Conservation (phyloP, 352 stramenopile genomes). For the Phytophthora syringae region DNA sequence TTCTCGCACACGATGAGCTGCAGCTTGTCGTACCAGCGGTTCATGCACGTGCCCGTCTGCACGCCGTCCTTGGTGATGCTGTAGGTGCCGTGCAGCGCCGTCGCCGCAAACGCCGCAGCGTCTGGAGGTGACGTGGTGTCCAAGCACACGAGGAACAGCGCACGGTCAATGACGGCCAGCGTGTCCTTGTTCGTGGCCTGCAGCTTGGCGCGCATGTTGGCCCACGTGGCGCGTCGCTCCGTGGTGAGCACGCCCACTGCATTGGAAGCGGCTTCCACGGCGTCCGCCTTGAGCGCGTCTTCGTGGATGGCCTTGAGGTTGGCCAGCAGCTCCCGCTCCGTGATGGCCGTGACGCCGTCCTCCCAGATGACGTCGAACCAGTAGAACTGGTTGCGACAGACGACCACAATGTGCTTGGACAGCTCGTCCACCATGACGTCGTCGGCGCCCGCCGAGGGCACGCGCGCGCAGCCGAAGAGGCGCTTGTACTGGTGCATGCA, state of each 20-base stretch:
- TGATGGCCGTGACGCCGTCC: constrained; percentile 86
- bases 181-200: constrained; percentile 82
- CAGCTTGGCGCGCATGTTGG: constrained; percentile 83
- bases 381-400: constrained; percentile 95
- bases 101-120: constrained; percentile 74
- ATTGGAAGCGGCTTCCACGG: constrained; percentile 62
- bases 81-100: constrained; percentile 94
- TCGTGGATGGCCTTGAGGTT: constrained; percentile 92
- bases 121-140: constrained; percentile 91
- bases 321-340: constrained; percentile 90
- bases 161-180: constrained; percentile 89
- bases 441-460: constrained; percentile 77
- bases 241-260: constrained; percentile 94
- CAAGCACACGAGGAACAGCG: constrained; percentile 95
- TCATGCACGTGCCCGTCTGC: constrained; percentile 94
- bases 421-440: constrained; percentile 84
- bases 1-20: constrained; percentile 96
- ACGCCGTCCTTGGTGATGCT: constrained; percentile 73
- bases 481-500: constrained; percentile 97
- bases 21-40: constrained; percentile 98
- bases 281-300: constrained; percentile 72
- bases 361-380: constrained; percentile 94
- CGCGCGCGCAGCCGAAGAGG: constrained; percentile 90
- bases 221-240: constrained; percentile 92
- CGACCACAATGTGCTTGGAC: constrained; percentile 93